Evolutionary conservation across 352 stramenopile species (phyloP).

Genomic region (Phytophthora melonis): DNA sequence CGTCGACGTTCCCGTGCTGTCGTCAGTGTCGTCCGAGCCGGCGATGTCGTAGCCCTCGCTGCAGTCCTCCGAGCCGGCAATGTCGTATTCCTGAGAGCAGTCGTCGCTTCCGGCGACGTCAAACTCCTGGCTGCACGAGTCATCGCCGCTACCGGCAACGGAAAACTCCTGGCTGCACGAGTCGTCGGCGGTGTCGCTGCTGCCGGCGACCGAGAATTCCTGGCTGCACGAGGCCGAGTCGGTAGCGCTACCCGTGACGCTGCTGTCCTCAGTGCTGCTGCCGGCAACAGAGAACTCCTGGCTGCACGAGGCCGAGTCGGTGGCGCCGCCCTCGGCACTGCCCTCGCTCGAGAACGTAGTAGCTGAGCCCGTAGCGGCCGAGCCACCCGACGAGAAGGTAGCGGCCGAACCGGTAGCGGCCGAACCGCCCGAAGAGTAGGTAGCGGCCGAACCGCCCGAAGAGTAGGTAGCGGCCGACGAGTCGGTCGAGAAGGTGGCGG

Average conservation of each 20-base stretch:
- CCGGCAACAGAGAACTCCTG: conserved; percentile 47
- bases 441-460: not conserved
- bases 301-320: conserved; percentile 40
- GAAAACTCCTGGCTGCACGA: conserved; percentile 43
- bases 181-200: conserved; percentile 24
- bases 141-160: conserved; percentile 24
- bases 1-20: conserved; percentile 10
- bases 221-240: conserved; percentile 34
- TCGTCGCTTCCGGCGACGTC: conserved; percentile 15
- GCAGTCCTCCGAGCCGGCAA: conserved; percentile 24
- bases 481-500: conserved; percentile 4
- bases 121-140: conserved; percentile 30
- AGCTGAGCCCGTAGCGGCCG: not conserved
- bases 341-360: conserved; percentile 1
- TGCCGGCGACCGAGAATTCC: conserved; percentile 34
- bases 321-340: conserved; percentile 6
- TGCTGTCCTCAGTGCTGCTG: conserved; percentile 22
- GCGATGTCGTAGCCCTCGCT: conserved; percentile 38
- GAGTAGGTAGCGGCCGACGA: not conserved
- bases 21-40: conserved; percentile 15
- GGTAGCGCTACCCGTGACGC: conserved; percentile 4
- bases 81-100: conserved; percentile 17
- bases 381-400: conserved; percentile 3
- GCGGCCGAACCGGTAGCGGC: not conserved
- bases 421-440: not conserved